These are phyloP conservation scores for Aureobasidium sp. DNA, from an alignment of 2,329 filamentous ascomycete species.

Conservation along the genomic window DNA sequence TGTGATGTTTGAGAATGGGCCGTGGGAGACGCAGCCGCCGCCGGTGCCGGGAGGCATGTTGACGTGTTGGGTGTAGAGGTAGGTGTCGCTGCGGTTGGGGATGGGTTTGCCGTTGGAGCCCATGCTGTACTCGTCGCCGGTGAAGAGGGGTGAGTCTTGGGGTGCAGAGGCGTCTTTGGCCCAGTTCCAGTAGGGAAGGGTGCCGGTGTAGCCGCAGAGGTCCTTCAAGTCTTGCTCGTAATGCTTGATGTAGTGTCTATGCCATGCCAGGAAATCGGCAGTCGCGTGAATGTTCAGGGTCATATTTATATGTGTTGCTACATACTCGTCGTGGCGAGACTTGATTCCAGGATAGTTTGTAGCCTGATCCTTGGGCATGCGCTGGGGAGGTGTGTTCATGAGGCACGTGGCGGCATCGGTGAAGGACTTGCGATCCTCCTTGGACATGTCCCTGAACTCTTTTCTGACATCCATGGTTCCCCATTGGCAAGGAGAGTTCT, in stretches of 20 bases:
- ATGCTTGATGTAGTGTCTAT: conserved; percentile 37
- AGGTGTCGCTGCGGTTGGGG: conserved; percentile 23
- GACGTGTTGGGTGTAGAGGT: conserved; percentile 24
- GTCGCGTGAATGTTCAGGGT: conserved; percentile 28
- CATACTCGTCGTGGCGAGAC: conserved; percentile 25
- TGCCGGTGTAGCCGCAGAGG: conserved; percentile 39
- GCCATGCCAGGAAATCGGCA: conserved; percentile 34
- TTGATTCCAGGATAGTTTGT: conserved; percentile 26
- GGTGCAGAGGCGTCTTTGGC: conserved; percentile 28
- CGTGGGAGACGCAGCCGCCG: conserved; percentile 48
- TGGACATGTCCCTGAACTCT: conserved; percentile 19
- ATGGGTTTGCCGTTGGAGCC: conserved; percentile 27
- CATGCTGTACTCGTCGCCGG: conserved; percentile 44
- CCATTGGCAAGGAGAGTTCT: conserved; percentile 24
- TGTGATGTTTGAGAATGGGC: conserved; percentile 44
- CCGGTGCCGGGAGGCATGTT: conserved; percentile 45
- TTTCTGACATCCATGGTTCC: conserved; percentile 22
- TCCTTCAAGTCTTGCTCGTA: conserved; percentile 38
- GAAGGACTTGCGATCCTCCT: conserved; percentile 25
- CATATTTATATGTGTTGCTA: conserved; percentile 26
- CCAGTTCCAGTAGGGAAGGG: conserved; percentile 31
- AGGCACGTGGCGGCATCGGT: conserved; percentile 28
- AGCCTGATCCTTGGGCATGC: conserved; percentile 24
- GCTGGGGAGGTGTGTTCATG: conserved; percentile 22
- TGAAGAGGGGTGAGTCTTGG: conserved; percentile 46